Evolutionary conservation across 2,329 filamentous ascomycete species (phyloP).

Genomic region (Diaporthe capsici): DNA sequence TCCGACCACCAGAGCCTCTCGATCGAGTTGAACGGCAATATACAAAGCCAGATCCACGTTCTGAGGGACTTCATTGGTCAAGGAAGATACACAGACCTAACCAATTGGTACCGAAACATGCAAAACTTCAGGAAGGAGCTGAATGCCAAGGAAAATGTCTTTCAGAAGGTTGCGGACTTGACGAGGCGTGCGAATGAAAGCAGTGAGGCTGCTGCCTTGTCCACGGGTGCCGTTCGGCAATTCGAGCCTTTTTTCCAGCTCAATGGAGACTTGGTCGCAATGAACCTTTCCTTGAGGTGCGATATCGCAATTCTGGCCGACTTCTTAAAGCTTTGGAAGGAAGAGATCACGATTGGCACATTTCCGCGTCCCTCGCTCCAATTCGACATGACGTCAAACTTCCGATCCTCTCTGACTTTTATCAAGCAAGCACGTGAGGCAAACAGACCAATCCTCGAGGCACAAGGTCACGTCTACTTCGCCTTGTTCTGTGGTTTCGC

Average conservation of each 20-base stretch:
- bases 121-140: neutral
- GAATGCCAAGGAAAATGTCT: slow-evolving; percentile 61
- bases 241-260: slow-evolving; percentile 53
- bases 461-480: slow-evolving; percentile 65
- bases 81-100: slow-evolving; percentile 43
- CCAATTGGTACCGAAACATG: neutral
- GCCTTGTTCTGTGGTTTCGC: slow-evolving; percentile 64
- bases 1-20: too few relatives aligned
- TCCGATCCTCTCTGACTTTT: neutral
- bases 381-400: slow-evolving; percentile 51
- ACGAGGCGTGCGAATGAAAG: slow-evolving; percentile 57
- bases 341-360: slow-evolving; percentile 29
- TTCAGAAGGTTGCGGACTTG: slow-evolving; percentile 60
- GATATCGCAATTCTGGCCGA: slow-evolving; percentile 63
- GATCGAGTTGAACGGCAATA: neutral
- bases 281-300: slow-evolving; percentile 61
- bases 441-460: slow-evolving; percentile 59
- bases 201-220: slow-evolving; percentile 39
- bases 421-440: slow-evolving; percentile 42
- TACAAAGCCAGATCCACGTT: neutral
- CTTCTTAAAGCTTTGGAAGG: slow-evolving; percentile 46
- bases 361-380: neutral
- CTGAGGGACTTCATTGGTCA: neutral
- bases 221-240: accelerated
- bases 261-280: slow-evolving; percentile 57